Base-by-base conservation (phyloP, 1,284 basidiomycete species). In the Vanrija sp. region DNA sequence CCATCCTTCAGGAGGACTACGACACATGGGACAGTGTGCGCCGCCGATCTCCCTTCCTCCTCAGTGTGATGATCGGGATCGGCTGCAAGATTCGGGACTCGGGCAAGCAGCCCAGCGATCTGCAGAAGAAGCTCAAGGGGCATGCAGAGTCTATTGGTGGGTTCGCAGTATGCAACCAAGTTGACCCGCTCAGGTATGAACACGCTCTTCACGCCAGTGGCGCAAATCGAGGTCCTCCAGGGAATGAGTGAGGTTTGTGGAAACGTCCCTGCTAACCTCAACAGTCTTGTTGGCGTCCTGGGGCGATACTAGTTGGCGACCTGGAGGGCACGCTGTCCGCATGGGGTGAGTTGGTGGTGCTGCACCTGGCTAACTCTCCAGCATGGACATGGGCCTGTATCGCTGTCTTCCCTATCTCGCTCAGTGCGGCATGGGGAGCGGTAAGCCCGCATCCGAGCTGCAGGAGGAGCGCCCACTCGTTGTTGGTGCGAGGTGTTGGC, bases 311-410 rank as follows among this genome's bases (percentile, higher is more conserved):
- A 63, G 61, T 35, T 73, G 70, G 66, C 58, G 71, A 36, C 69
- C 71, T 3, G 69, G 65, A 23, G 89, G 90, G 3, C 90, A 93
- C 75, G 91, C 90, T 14, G 85, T 93, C 15, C 83, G 90, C 44
- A 93, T 94, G 85, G 90, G 88, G 58, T 65, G 25, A 44, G 52
- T 50, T 12, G 19, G 24, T 18, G 10, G 12, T 14, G 4, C 15
- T 14, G 24, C 9, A 42, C n/a, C 9, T 12, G 18, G 23, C 56
- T 56, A 20, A 56, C 47, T 12, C 12, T 7, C 5, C 22, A 61
- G 60, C 15, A 85, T 92, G 81, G 91, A 94, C 67, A 79, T 92
- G 50, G 89, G 87, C 23, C 82, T 93, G 79, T 88, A 93, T 72
- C 86, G 88, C 68, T 89, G 89, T 41, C 89, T 91, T 84, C 88